Evolutionary conservation across 2,329 filamentous ascomycete genomes (phyloP), one percentile per base, ranked within the genome.

Genomic region (Aspergillus fructus): DNA sequence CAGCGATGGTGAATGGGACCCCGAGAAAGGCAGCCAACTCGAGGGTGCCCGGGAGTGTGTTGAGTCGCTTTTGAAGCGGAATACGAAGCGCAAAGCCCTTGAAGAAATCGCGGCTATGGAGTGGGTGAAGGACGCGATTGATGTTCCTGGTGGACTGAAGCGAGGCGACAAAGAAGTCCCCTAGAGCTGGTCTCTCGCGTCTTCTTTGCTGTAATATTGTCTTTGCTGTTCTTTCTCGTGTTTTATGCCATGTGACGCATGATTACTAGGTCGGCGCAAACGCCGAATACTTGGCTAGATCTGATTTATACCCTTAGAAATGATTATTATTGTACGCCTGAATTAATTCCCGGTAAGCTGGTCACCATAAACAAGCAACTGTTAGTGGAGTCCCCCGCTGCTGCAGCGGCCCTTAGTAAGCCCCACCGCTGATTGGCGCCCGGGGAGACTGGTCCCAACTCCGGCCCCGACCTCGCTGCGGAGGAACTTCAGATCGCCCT

Each of bases 1-100:
- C 56, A 86, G 89, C 11, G 90, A 96, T 55, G 92, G 91, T 37
- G 91, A 96, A 54, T 94, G 96, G 81, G 91, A 96, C 79, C 60
- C 80, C 72, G 64, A 86, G 84, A 83, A 84, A 56, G 85, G 83
- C 5, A 80, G 79, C 49, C 88, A 84, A 1, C 83, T 96, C 52
- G 81, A 86, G 39, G 91, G 90, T 0, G 93, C 91, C 6, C 89
- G 89, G 76, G 81, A 86, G 43, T 89, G 92, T 53, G 93, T 96
- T 0, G 93, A 97, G 70, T 90, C 87, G 0, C 76, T 97, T 17
- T 75, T 99, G 56, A 93, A 90, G 75, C 87, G 96, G 61, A 90
- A 90, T 2, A 86, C 90, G 47, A 90, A 87, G 57, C 83, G 94
- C 50, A 92, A 90, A 85, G 82, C 82, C 8, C 76, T 97, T 57